Evolutionary conservation across 225 moss, liverwort and hornwort genomes (phyloP).

Genomic region (Ulota crispa): DNA sequence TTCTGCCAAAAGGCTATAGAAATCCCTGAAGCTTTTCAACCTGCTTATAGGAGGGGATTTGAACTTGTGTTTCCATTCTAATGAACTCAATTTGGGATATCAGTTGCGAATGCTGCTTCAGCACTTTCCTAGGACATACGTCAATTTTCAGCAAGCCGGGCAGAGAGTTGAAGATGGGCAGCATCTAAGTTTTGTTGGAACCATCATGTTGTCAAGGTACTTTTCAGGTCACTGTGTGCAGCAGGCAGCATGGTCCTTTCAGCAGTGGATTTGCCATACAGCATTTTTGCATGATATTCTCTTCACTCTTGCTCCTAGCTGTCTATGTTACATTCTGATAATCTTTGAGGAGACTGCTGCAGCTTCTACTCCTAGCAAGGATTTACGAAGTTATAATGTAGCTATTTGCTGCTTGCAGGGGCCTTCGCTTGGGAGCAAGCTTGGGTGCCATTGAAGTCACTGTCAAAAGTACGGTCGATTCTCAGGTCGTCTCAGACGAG

Average conservation of each 20-base stretch:
- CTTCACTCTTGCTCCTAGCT: constrained; percentile 8
- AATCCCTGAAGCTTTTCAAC: background rate
- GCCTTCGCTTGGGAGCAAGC: constrained; percentile 65
- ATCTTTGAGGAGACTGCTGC: constrained; percentile 8
- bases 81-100: constrained; percentile 16
- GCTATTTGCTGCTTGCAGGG: constrained; percentile 53
- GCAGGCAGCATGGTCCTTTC: background rate
- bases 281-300: constrained; percentile 13
- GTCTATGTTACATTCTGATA: background rate
- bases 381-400: background rate
- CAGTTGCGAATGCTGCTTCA: constrained; percentile 94
- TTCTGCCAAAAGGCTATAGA: background rate
- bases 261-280: constrained; percentile 9
- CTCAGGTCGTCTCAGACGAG: constrained; percentile 33
- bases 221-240: constrained; percentile 14
- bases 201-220: constrained; percentile 78
- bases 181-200: constrained; percentile 92
- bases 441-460: constrained; percentile 82
- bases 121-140: constrained; percentile 87
- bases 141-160: constrained; percentile 94
- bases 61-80: constrained; percentile 19
- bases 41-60: background rate
- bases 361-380: background rate
- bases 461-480: constrained; percentile 87
- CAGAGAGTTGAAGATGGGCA: constrained; percentile 93